Evolutionary conservation across 257 asterid genomes (phyloP).

Genomic region (Solanum bukasovii): DNA sequence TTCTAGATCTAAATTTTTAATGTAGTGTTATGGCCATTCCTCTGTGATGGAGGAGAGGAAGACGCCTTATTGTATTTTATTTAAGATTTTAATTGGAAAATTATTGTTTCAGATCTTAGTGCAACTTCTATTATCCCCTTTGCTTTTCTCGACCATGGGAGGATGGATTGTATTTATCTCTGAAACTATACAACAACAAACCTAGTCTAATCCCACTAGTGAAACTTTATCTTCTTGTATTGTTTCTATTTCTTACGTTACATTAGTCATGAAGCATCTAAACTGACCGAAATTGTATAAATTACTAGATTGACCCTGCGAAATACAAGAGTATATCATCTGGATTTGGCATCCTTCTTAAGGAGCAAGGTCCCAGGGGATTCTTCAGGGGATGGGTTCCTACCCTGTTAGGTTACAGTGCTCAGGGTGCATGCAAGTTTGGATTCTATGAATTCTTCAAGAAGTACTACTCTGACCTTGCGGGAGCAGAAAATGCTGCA

Average conservation of each 20-base stretch:
- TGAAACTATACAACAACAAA: not conserved
- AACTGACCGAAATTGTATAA: not conserved
- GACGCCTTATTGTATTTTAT: too few species aligned
- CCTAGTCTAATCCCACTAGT: not conserved
- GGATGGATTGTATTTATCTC: not conserved
- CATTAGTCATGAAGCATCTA: not conserved
- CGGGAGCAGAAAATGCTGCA: constrained; percentile 49
- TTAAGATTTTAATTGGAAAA: not conserved
- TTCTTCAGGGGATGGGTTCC: constrained; percentile 65
- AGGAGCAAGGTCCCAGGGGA: constrained; percentile 48
- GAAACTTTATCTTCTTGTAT: not conserved
- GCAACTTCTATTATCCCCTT: not conserved
- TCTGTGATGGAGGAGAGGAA: too few species aligned
- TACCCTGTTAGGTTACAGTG: constrained; percentile 53
- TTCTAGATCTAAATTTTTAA: not conserved
- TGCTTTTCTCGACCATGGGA: not conserved
- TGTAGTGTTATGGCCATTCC: not conserved
- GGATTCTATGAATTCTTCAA: constrained; percentile 58
- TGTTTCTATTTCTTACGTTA: not conserved
- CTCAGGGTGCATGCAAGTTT: constrained; percentile 66
- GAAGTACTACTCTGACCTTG: constrained; percentile 50
- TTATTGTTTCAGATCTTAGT: not conserved
- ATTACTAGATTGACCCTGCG: constrained; percentile 37
- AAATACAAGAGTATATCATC: constrained; percentile 51
- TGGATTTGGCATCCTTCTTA: constrained; percentile 42